These are phyloP conservation scores for Aspergillus steynii DNA, from an alignment of 495 filamentous ascomycete genomes.

Conservation along the genomic window DNA sequence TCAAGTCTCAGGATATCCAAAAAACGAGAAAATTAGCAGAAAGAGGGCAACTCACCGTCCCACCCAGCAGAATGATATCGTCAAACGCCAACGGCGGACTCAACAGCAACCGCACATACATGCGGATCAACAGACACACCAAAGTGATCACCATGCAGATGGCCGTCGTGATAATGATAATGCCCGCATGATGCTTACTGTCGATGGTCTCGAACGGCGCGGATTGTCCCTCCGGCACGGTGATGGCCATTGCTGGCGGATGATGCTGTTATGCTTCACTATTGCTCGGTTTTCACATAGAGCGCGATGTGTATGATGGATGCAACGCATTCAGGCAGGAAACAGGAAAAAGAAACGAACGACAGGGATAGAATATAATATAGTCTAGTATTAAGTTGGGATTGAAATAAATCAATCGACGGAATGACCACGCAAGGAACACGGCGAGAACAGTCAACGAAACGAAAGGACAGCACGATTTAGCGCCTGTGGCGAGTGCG, in stretches of 20 bases:
- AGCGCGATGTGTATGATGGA: background rate
- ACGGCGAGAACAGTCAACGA: background rate
- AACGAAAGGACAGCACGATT: background rate
- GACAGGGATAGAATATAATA: background rate
- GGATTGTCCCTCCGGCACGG: constrained; percentile 18
- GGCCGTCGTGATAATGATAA: constrained; percentile 41
- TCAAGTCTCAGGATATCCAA: background rate
- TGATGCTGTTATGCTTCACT: background rate
- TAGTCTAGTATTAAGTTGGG: background rate
- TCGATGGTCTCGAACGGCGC: constrained; percentile 24
- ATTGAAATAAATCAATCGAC: background rate
- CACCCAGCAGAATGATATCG: constrained; percentile 24
- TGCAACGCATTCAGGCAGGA: background rate
- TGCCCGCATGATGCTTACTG: constrained; percentile 29
- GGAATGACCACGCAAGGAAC: background rate
- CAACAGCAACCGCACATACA: constrained; percentile 29
- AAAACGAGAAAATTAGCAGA: background rate
- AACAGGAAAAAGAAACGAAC: background rate
- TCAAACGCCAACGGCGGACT: constrained; percentile 22
- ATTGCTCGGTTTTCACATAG: background rate
- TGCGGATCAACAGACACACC: constrained; percentile 30
- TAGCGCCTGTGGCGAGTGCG: background rate
- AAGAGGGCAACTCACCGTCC: constrained; percentile 21
- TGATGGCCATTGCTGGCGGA: constrained; percentile 3
- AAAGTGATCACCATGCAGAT: constrained; percentile 41